Evolutionary conservation across 768 basidiomycete genomes (phyloP).

Genomic region (Hericium alpestre): DNA sequence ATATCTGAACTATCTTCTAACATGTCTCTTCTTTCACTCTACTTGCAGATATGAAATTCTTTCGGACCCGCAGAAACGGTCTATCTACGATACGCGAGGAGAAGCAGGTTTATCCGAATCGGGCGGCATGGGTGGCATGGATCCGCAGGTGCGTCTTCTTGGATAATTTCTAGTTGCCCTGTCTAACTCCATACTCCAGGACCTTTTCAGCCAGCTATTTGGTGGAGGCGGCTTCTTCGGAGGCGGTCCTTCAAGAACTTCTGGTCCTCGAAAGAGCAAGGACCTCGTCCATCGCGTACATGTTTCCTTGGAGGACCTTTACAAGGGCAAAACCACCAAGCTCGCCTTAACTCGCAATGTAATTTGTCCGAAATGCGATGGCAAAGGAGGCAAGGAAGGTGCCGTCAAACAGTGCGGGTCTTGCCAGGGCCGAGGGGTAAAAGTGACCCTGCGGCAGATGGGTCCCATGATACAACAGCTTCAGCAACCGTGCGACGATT

Average conservation of each 20-base stretch:
- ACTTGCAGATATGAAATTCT: constrained; percentile 78
- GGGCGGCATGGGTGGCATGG: constrained; percentile 92
- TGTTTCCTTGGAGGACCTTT: constrained; percentile 95
- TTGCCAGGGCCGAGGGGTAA: constrained; percentile 87
- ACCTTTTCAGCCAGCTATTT: constrained; percentile 94
- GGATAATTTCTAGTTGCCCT: not conserved
- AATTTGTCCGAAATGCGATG: constrained; percentile 88
- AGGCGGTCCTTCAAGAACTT: constrained; percentile 42
- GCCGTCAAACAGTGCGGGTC: constrained; percentile 69
- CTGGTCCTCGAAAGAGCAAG: constrained; percentile 86
- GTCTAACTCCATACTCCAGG: constrained; percentile 32
- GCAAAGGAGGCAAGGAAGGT: constrained; percentile 96
- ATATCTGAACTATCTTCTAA: constrained; percentile 5
- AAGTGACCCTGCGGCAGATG: constrained; percentile 88
- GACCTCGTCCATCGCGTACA: constrained; percentile 95
- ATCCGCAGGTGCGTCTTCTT: constrained; percentile 62
- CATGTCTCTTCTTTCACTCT: constrained; percentile 1
- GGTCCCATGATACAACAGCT: constrained; percentile 99
- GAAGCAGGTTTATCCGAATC: constrained; percentile 84
- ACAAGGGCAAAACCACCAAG: constrained; percentile 98
- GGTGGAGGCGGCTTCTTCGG: constrained; percentile 69
- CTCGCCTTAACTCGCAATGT: constrained; percentile 92
- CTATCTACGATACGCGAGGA: constrained; percentile 80
- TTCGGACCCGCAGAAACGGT: constrained; percentile 76
- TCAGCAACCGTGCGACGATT: constrained; percentile 90